phyloP scores from a whole-genome alignment of 345 rosid genomes.

The Lenwebbia sp. region DNA sequence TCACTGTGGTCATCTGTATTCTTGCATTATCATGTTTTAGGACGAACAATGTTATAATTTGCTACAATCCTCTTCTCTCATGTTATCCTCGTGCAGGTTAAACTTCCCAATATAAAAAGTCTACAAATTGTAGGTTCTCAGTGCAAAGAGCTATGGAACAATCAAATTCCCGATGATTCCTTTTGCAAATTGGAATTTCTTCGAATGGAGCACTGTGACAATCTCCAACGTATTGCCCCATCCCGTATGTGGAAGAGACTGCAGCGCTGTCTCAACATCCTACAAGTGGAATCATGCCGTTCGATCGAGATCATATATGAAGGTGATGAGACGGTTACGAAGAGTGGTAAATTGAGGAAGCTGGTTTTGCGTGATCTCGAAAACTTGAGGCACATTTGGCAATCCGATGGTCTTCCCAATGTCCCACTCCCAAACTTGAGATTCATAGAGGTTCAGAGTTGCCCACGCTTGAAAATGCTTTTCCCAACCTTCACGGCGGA shows the following conservation, averaged over 20 bases:
- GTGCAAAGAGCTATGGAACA: not conserved
- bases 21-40: not conserved
- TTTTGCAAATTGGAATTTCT: not conserved
- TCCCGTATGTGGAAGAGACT: not conserved
- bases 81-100: not conserved
- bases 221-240: not conserved
- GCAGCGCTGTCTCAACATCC: not conserved
- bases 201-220: too few relatives aligned
- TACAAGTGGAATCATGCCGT: not conserved
- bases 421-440: not conserved
- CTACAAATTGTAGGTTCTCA: too few relatives aligned
- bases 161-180: not conserved
- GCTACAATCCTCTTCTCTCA: not conserved
- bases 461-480: not conserved
- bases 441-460: rapidly evolving
- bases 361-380: rapidly evolving
- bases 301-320: not conserved
- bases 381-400: not conserved
- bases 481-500: rapidly evolving
- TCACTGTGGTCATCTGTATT: not conserved
- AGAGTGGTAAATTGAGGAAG: not conserved
- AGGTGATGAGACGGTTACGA: too few relatives aligned
- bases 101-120: not conserved
- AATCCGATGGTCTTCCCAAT: not conserved
- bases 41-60: not conserved